These are phyloP conservation scores for Monosporascus ibericus DNA, from an alignment of 2,329 filamentous ascomycete species.

Conservation along the genomic window DNA sequence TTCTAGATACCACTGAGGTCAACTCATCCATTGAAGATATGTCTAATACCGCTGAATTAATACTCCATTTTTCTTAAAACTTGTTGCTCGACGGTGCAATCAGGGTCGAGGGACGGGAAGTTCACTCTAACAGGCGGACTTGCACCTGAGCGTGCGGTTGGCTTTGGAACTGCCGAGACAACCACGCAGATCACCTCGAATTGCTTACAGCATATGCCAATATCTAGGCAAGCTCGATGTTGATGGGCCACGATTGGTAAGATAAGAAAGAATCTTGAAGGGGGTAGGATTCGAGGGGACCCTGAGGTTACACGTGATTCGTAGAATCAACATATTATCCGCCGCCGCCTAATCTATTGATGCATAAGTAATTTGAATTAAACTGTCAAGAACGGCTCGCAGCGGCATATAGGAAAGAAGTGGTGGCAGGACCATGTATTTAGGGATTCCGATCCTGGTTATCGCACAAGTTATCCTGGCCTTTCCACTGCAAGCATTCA, in stretches of 20 bases:
- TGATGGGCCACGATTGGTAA: constrained; percentile 10
- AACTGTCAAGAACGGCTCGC: constrained; percentile 1
- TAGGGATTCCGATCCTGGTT: constrained; percentile 10
- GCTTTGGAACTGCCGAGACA: constrained; percentile 7
- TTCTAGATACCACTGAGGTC: too few relatives aligned
- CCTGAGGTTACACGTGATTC: constrained; percentile 7
- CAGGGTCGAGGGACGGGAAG: neutral
- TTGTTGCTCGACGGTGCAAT: constrained; percentile 1
- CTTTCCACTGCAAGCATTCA: constrained; percentile 7
- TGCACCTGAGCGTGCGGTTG: neutral
- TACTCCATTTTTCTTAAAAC: too few relatives aligned
- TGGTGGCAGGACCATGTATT: constrained; percentile 10
- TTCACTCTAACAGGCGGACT: neutral
- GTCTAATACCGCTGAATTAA: too few relatives aligned
- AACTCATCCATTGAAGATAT: too few relatives aligned
- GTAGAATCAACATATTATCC: constrained; percentile 6
- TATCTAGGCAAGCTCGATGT: constrained; percentile 1
- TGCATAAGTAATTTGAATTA: constrained; percentile 11
- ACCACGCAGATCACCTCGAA: constrained; percentile 1
- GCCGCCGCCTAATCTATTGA: constrained; percentile 13
- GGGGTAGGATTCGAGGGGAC: constrained; percentile 6
- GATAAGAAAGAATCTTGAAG: constrained; percentile 8
- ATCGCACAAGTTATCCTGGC: constrained; percentile 1
- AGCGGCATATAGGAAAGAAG: constrained; percentile 9
- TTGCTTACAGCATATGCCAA: neutral